Conservation (phyloP, 257 asterid species). For the Solanum chilense region DNA sequence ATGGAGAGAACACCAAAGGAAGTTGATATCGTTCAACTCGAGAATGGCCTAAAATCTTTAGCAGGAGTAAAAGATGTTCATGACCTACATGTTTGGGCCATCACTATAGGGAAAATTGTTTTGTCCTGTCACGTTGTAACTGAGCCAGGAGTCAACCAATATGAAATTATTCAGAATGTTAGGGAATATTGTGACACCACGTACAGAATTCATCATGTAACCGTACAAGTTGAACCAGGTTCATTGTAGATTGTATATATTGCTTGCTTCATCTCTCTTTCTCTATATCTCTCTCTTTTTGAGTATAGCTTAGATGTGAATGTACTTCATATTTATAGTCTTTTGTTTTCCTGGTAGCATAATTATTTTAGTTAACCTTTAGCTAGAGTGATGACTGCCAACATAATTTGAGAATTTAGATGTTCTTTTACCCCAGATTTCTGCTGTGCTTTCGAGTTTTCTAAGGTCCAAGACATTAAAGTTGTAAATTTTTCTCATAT, state of each 20-base stretch:
- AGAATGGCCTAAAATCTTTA: slow-evolving; percentile 36
- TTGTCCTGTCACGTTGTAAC: slow-evolving; percentile 53
- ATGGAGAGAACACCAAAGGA: slow-evolving; percentile 71
- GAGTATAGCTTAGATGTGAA: neutral
- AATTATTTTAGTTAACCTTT: neutral
- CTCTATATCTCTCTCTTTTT: neutral
- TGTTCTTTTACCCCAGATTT: neutral
- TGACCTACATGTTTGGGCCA: slow-evolving; percentile 79
- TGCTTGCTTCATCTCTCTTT: neutral
- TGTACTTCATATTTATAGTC: neutral
- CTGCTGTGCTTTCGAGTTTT: neutral
- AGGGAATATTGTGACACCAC: slow-evolving; percentile 37
- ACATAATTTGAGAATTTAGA: neutral
- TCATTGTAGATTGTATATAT: neutral
- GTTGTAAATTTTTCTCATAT: neutral
- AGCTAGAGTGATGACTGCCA: neutral
- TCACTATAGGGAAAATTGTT: slow-evolving; percentile 47
- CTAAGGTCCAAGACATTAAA: neutral
- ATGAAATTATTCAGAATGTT: slow-evolving; percentile 29
- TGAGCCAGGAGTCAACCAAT: slow-evolving; percentile 29
- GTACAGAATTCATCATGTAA: slow-evolving; percentile 54
- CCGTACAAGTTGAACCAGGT: slow-evolving; percentile 54
- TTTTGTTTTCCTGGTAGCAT: neutral
- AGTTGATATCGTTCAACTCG: slow-evolving; percentile 31
- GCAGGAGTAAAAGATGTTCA: slow-evolving; percentile 49